Base-by-base conservation (phyloP, 768 basidiomycete genomes). In the Vishniacozyma victoriae region DNA sequence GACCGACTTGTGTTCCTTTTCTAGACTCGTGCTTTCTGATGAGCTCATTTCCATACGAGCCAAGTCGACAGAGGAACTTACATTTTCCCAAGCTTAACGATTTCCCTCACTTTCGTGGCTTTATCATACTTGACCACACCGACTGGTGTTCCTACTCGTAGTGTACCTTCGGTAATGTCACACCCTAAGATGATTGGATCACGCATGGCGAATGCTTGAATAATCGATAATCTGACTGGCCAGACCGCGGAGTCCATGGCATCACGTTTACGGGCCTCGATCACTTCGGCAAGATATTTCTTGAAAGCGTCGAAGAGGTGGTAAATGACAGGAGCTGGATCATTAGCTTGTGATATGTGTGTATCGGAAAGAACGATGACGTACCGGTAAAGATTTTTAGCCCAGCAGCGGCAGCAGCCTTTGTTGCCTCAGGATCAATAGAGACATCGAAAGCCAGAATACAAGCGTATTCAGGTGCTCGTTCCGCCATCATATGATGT, bases 151-250 rank as follows among this genome's bases (percentile, higher is more conserved):
- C 95, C 93, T 27, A 92, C 78, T 16, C 91, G 82, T 61, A 99
- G 72, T 0, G 83, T 82, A 19, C 93, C 93, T 53, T 97, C 93
- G 40, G 93, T 77, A 62, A 99, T 92, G 71, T 97, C 93, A 27
- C 92, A 89, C 57, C 93, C 93, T 42, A 97, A 75, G 54, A 97
- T 93, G 67, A 97, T 95, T 1, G 93, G 95, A 73, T 97, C 95
- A 38, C 95, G 84, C 74, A 92, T 91, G 74, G 86, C 86, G 72
- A 97, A 99, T 15, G 82, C 85, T n/a, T 87, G 86, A 54, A 99
- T 87, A 54, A 76, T 85, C 76, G 87, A 91, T 62, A 99, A 79
- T 42, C 89, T 80, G 69, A 90, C 93, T 4, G 95, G 95, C 91
- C 91, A 97, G 18, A 96, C 84, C 19, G 95, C 95, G 65, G 87